phyloP scores from a whole-genome alignment of 441 rosid species.

The Croton setiger region DNA sequence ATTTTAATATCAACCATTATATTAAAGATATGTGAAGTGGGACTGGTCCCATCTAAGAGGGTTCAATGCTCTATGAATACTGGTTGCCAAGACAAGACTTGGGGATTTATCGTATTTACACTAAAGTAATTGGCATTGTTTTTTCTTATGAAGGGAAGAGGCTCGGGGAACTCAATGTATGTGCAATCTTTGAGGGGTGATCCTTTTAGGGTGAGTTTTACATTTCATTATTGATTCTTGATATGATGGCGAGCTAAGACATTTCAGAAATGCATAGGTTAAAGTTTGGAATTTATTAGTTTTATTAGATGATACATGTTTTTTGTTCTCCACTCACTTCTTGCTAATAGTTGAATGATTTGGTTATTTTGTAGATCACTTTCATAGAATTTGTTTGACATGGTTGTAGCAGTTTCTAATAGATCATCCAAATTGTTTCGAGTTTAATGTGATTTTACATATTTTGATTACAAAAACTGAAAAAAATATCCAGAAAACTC shows the following conservation, averaged over 20 bases:
- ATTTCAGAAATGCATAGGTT: no score
- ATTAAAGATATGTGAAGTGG: no score
- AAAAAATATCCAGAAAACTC: no score
- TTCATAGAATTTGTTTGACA: neutral
- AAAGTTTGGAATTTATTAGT: neutral
- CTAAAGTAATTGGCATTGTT: neutral
- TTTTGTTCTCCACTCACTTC: neutral
- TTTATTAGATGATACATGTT: neutral
- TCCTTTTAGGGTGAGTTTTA: slow-evolving; percentile 74
- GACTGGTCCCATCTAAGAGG: no score
- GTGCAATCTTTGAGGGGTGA: slow-evolving; percentile 97
- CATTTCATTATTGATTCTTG: slow-evolving; percentile 7
- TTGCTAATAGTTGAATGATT: neutral
- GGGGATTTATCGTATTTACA: neutral
- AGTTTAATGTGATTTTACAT: no score
- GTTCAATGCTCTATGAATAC: no score
- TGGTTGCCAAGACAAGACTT: neutral
- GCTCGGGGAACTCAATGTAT: slow-evolving; percentile 65
- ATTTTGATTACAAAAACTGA: neutral
- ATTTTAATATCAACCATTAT: no score
- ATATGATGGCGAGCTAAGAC: no score
- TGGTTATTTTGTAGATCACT: no score
- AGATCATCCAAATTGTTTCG: no score
- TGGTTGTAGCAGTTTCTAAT: neutral
- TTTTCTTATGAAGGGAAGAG: slow-evolving; percentile 54